Base-by-base conservation (phyloP, 768 basidiomycete genomes). In the Tylopilus plumbeoviolaceoides region DNA sequence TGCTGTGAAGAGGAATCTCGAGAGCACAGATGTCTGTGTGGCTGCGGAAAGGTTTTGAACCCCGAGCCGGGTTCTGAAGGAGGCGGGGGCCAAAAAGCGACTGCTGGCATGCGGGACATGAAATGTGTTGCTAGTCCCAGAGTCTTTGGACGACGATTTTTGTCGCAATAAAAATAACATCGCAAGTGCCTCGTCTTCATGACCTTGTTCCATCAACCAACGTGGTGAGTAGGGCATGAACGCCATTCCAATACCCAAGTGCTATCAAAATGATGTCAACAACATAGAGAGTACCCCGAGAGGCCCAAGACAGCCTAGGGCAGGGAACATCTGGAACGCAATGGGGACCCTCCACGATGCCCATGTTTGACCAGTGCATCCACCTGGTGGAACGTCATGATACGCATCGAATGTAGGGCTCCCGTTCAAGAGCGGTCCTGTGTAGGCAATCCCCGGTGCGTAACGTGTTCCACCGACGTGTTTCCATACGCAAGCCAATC, bases 221-320 rank as follows among this genome's bases (percentile, higher is more conserved):
- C 75, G 70, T 18, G 75, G 75, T 18, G 75, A 75, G 48, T 70
- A 74, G 20, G 75, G 75, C 60, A 75, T 64, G 43, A 72, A 64
- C 18, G 47, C 38, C 68, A 69, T 69, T 31, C 67, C 67, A 30
- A 69, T 46, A 7, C 62, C 67, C 49, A 70, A 58, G n/a, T 60
- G 63, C 69, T 68, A 47, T 52, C 11, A 14, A 18, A 23, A 27
- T 10, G 42, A 41, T 20, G 12, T 62, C 45, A 54, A 11, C 18
- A 30, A 42, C 11, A 11, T 40, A 11, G 17, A 30, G 11, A 43
- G 23, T 23, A 5, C 2, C 38, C 68, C 68, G 33, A 15, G 12
- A 35, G 14, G 5, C 2, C 17, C 35, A 7, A 18, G n/a, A 46
- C 64, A 46, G 20, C 74, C 66, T 28, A 75, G 33, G 6, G 74